phyloP scores from a whole-genome alignment of 305 asterid genomes.

The Caryopteris hybrid region DNA sequence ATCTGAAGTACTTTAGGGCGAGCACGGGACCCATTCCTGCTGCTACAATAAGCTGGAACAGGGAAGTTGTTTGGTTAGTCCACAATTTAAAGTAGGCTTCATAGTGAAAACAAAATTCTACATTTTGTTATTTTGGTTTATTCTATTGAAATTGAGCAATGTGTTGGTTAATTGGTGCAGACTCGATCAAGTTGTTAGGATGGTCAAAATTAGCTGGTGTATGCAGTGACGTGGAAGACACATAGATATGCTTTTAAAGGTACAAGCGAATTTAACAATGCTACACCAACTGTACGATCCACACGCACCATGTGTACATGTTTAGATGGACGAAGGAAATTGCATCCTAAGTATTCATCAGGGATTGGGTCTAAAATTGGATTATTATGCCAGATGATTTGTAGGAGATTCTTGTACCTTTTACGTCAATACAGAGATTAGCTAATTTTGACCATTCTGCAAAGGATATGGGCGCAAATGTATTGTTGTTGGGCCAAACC shows the following conservation, averaged over 20 bases:
- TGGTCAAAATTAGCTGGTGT: no score
- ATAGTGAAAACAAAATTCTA: background rate
- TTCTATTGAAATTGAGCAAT: background rate
- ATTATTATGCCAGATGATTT: no score
- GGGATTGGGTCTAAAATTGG: no score
- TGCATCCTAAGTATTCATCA: no score
- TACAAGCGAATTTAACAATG: background rate
- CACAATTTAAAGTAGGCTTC: background rate
- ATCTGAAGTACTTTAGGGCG: conserved; percentile 86
- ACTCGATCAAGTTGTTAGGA: no score
- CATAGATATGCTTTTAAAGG: background rate
- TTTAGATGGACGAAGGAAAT: no score
- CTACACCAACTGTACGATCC: background rate
- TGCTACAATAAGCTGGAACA: conserved; percentile 69
- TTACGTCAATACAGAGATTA: no score
- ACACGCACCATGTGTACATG: background rate
- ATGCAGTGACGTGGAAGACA: background rate
- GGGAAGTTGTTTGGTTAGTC: conserved; percentile 15
- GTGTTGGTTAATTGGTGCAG: no score
- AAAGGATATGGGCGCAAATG: no score
- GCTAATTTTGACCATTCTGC: no score
- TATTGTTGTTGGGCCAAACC: no score
- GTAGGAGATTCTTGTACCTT: no score
- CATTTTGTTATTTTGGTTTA: background rate
- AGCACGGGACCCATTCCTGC: conserved; percentile 94